Conservation (phyloP, 2,329 filamentous ascomycete species). For the Botrytis pseudocinerea region DNA sequence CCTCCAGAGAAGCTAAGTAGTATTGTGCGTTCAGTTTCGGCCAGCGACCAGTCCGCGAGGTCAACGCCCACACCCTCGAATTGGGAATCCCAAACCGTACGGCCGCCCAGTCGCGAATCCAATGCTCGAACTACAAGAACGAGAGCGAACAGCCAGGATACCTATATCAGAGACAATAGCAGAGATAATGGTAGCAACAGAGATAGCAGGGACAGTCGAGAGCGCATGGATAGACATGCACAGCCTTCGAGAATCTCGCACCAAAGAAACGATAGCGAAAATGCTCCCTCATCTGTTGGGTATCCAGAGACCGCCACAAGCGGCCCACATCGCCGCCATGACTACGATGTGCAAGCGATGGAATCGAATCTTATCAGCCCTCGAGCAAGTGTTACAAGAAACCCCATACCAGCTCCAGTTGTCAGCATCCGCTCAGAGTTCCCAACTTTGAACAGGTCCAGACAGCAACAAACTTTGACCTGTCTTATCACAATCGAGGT, state of each 20-base stretch:
- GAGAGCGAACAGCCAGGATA: conserved; percentile 36
- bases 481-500: conserved; percentile 94
- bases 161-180: conserved; percentile 43
- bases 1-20: conserved; percentile 85
- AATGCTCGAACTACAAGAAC: conserved; percentile 28
- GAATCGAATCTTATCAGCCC: conserved; percentile 80
- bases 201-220: conserved; percentile 49
- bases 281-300: conserved; percentile 71
- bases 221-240: conserved; percentile 49
- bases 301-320: conserved; percentile 76
- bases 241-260: conserved; percentile 47
- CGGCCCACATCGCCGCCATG: conserved; percentile 71
- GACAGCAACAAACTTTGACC: conserved; percentile 91
- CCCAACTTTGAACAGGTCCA: conserved; percentile 85
- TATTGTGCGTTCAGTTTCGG: conserved; percentile 80
- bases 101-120: conserved; percentile 53
- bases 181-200: conserved; percentile 38
- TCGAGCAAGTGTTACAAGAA: conserved; percentile 65
- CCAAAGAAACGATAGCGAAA: conserved; percentile 76
- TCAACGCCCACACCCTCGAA: conserved; percentile 56
- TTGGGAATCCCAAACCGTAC: conserved; percentile 66
- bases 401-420: conserved; percentile 84
- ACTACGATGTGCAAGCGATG: conserved; percentile 96
- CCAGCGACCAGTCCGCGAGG: conserved; percentile 53
- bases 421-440: conserved; percentile 98